phyloP scores from a whole-genome alignment of 805 yeast species.

The Yarrowia sp. region DNA sequence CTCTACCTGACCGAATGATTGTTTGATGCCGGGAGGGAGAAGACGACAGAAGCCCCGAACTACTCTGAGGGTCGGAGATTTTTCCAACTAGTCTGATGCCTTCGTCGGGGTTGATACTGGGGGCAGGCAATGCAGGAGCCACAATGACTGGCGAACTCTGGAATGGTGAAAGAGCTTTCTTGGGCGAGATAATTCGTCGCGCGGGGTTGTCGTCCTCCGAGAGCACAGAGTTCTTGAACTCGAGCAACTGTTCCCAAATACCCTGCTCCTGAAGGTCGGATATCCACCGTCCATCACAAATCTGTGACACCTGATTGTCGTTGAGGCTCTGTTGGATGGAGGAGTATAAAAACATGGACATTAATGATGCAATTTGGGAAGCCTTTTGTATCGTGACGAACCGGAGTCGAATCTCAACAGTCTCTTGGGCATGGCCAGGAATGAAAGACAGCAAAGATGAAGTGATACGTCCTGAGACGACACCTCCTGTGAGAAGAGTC shows the following conservation, averaged over 20 bases:
- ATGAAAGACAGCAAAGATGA: slow-evolving; percentile 5
- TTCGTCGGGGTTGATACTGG: neutral
- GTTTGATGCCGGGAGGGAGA: slow-evolving; percentile 6
- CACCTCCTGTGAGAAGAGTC: neutral
- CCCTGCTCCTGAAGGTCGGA: slow-evolving; percentile 14
- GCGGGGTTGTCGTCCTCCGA: neutral
- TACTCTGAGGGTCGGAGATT: neutral
- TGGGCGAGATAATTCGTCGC: neutral
- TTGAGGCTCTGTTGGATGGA: slow-evolving; percentile 3
- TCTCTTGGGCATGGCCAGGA: slow-evolving; percentile 20
- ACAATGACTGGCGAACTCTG: neutral
- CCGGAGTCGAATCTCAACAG: slow-evolving; percentile 16
- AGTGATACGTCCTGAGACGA: slow-evolving; percentile 15
- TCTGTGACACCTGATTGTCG: neutral
- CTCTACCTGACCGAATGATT: neutral
- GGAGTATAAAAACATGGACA: slow-evolving; percentile 15
- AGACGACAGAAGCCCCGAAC: neutral
- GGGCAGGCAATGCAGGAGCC: neutral
- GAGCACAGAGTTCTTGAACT: neutral
- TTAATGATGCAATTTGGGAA: slow-evolving; percentile 15
- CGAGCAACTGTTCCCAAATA: slow-evolving; percentile 14
- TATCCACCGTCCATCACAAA: slow-evolving; percentile 15
- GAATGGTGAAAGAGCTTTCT: slow-evolving; percentile 12
- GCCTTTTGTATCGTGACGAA: slow-evolving; percentile 17
- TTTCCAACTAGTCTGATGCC: neutral